phyloP scores from a whole-genome alignment of 768 basidiomycete species.

The Hydnum rufescens region DNA sequence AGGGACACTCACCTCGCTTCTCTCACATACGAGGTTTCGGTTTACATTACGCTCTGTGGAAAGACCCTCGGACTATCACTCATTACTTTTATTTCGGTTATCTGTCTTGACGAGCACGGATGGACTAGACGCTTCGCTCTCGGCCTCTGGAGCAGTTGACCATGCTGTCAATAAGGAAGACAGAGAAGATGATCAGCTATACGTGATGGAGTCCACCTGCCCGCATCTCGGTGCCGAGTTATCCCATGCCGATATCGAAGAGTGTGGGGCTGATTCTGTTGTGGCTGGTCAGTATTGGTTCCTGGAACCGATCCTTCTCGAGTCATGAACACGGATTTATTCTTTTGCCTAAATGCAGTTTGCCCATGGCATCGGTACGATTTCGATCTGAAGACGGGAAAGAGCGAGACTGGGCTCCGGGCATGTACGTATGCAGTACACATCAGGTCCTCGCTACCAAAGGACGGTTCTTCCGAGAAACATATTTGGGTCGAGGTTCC shows the following conservation, averaged over 20 bases:
- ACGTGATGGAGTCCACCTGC: conserved; percentile 64
- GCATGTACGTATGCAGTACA: conserved; percentile 49
- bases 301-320: neutral
- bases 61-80: conserved; percentile 29
- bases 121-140: conserved; percentile 1
- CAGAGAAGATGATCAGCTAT: conserved; percentile 25
- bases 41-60: conserved; percentile 39
- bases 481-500: conserved; percentile 43
- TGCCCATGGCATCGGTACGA: conserved; percentile 63
- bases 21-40: conserved; percentile 38
- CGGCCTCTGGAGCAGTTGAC: neutral
- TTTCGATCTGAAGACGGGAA: conserved; percentile 48
- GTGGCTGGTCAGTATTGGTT: neutral
- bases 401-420: conserved; percentile 45
- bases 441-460: conserved; percentile 17
- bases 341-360: conserved; percentile 30
- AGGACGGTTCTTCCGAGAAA: conserved; percentile 13
- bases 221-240: conserved; percentile 67
- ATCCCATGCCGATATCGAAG: conserved; percentile 61
- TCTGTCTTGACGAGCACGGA: conserved; percentile 16
- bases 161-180: conserved; percentile 12
- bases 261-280: conserved; percentile 27
- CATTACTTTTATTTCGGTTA: conserved; percentile 45
- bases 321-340: neutral
- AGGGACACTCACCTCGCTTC: conserved; percentile 10